Base-by-base conservation (phyloP, 148 eudicot species). In the Amaranthus palmeri region DNA sequence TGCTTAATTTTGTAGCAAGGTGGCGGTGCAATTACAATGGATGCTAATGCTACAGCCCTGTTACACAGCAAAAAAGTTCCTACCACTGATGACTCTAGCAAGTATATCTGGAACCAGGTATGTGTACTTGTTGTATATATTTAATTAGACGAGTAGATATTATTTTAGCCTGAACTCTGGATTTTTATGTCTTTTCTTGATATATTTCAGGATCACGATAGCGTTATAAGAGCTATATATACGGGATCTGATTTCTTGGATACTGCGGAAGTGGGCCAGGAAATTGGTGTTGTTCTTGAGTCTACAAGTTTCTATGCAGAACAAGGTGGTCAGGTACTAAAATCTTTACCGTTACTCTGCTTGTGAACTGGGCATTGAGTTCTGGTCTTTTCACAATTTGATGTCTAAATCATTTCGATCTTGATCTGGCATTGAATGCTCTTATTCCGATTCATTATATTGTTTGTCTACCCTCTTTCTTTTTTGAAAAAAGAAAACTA, bases 241-340 rank as follows among this genome's bases (percentile, higher is more conserved):
- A 86, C 86, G 2, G 99, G 97, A 59, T 77, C 78, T 49, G 96
- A 89, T 61, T 95, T 83, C 79, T 62, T 86, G 81, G 92, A 88
- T 80, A 80, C 81, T 78, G 84, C 77, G 73, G 81, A 51, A 75
- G 87, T 82, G 76, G 88, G 85, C 55, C 78, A 82, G 65, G 96
- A 95, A 77, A 83, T 88, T 82, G 99, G 97, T 79, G 69, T 95
- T 56, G 64, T 95, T 75, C 87, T 95, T 50, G 93, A 89, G 75
- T 86, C 85, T 65, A 95, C 97, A 15, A 88, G 88, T 79, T 95
- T 95, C 80, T 95, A 95, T 82, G 99, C 99, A 67, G 99, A 95
- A 80, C 99, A 95, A 87, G 99, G 99, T 81, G 99, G 99, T 74
- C 99, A 95, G 99, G 99, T 95, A 84, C n/a, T 51, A 4, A 45